Base-by-base conservation (phyloP, 257 asterid genomes). In the Linderniella brevidens region DNA sequence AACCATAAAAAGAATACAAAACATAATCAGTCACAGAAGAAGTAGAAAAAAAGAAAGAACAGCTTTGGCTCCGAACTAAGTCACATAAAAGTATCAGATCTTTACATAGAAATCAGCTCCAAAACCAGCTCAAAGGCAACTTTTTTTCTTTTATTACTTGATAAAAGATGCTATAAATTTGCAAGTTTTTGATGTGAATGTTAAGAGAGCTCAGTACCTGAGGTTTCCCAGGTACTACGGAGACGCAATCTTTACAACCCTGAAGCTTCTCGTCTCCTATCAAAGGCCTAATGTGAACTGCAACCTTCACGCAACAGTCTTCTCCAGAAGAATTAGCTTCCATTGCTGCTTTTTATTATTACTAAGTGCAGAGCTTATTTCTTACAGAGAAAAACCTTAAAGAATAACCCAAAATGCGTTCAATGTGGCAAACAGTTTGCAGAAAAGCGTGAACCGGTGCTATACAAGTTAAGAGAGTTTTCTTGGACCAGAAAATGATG, bases 281-380 rank as follows among this genome's bases (percentile, higher is more conserved):
- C 53, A 85, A 86, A 47, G 99, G 99, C 70, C 99, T 70, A 11
- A 79, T 66, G 58, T 90, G 96, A 71, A 90, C 92, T 13, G 96
- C 96, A 20, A 90, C 99, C 73, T 90, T 90, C 8, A 90, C 96
- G 74, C 92, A 90, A 18, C 99, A 90, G 70, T 90, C 92, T 60
- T 81, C 99, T 20, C 76, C 97, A 16, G 80, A 60, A 52, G 70
- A 67, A 67, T 62, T 68, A 14, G 71, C 61, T 73, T 85, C 93
- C 93, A 85, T 80, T 49, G 64, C 44, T 13, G 3, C 9, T 39
- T 13, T 13, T 11, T 39, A 39, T 10, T 39, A 10, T 3, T 39
- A 39, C 43, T 9, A 51, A 54, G 11, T 20, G 32, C 13, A 20
- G 49, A 58, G 65, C 50, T 46, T 8, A 56, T 25, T 11, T 12